Base-by-base conservation (phyloP, 83 land plant genomes). In the Larix sibirica region DNA sequence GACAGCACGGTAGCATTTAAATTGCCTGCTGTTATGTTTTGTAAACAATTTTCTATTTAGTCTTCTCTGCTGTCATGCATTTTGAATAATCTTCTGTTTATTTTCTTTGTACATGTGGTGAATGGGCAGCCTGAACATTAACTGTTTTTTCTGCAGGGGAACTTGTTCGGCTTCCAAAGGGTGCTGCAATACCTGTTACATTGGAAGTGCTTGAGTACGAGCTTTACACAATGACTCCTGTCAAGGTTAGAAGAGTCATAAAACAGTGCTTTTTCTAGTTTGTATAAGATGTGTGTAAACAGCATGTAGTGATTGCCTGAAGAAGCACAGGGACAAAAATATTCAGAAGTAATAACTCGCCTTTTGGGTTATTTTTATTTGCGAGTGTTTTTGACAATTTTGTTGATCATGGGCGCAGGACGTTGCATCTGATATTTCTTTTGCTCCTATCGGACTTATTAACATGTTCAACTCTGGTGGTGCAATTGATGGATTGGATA, bases 381-480 rank as follows among this genome's bases (percentile, higher is more conserved):
- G 73, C 44, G 0, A 10, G 13, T 10, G 10, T 50, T 50, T 50
- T 50, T 2, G 12, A 50, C 56, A 50, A 50, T 50, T 70, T 73
- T 75, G 68, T 38, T 61, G 56, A 8, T 14, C 13, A 54, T 24
- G 17, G 44, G 69, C 76, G 69, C 91, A 95, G 98, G 86, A 85
- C 24, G 86, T 95, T 77, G 61, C 92, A 31, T 47, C 81, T 10
- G 84, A 82, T 70, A 76, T 92, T 62, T 79, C 87, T 6, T 91
- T 94, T 73, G 98, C 98, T 2, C 92, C 98, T 10, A 90, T 96
- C 67, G 98, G 98, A 13, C 84, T 96, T 69, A 86, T 92, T 24
- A 88, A 92, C 85, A 96, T 96, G 98, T 91, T 96, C 91, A 96
- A 96, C 81, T 74, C 89, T 20, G 85, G 94, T 33, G 96, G 96